Evolutionary conservation across 2,329 filamentous ascomycete genomes (phyloP), one percentile per base, ranked within the genome.

Genomic region (Gnomoniopsis smithogilvyi): DNA sequence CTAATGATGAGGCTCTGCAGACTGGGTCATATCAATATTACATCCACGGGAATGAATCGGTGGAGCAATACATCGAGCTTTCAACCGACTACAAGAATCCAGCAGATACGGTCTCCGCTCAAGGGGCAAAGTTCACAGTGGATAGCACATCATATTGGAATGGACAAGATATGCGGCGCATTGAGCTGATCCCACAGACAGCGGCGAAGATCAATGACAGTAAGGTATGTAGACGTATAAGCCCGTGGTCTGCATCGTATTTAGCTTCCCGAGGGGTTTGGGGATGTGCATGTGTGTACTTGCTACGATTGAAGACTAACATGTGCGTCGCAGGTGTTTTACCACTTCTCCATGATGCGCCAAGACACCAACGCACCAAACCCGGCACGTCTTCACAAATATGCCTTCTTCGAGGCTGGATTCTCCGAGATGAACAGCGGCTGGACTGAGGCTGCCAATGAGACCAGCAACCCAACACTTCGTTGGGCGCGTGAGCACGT

Each of bases 341-440:
- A 91, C 72, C 88, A 91, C 72, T 91, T 91, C 74, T 86, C 81
- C 61, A 80, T 91, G 64, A 84, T 82, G 78, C 78, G 82, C 49
- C 77, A 73, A 15, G 76, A 75, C 47, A 78, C 74, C 19, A 90
- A 90, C 67, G 76, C 85, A 0, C 88, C 88, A 0, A 81, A 79
- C 45, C 74, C 79, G 4, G 80, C 78, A 12, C 80, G 86, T 56
- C 88, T 91, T 76, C 88, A 91, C 72, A 88, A 91, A 73, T 77
- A 80, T 66, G 73, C 70, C 68, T 80, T 81, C 71, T 86, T 85
- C 74, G 87, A 90, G 74, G 84, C 79, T 69, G 88, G 91, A 73
- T 91, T 91, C 72, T 90, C 87, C 14, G 88, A 91, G 76, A 74
- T 91, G 70, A 90, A 91, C 76, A 84, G 83, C 59, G 88, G 88